Conservation (phyloP, 2,329 filamentous ascomycete species). For the Cladosporium sphaerospermum region DNA sequence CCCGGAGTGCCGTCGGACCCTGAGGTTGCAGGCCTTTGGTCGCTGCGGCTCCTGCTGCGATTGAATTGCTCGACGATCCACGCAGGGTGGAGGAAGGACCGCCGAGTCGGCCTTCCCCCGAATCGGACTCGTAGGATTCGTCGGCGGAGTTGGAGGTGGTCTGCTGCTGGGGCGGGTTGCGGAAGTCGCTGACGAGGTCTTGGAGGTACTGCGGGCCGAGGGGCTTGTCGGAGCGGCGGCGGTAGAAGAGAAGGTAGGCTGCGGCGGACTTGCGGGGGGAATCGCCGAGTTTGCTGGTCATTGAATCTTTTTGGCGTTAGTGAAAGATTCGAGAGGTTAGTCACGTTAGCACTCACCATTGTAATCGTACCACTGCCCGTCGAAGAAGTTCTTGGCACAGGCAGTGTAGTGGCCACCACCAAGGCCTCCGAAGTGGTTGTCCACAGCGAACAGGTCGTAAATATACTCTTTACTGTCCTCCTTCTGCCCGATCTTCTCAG, state of each 20-base stretch:
- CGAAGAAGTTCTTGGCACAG: constrained; percentile 85
- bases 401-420: constrained; percentile 96
- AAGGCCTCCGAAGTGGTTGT: constrained; percentile 90
- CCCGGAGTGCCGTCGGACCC: constrained; percentile 4
- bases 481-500: constrained; percentile 67
- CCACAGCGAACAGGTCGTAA: constrained; percentile 91
- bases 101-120: constrained; percentile 85
- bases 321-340: neutral
- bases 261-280: constrained; percentile 48
- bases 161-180: constrained; percentile 42
- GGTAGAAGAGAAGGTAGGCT: constrained; percentile 94
- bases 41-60: constrained; percentile 54
- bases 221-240: constrained; percentile 68
- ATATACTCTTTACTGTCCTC: constrained; percentile 75
- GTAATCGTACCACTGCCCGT: constrained; percentile 89
- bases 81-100: constrained; percentile 67
- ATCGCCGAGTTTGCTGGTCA: constrained; percentile 19
- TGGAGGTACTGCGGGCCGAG: constrained; percentile 74
- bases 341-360: constrained; percentile 53
- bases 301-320: constrained; percentile 61
- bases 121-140: constrained; percentile 38
- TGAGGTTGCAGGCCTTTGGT: constrained; percentile 15
- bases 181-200: constrained; percentile 60
- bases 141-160: constrained; percentile 31
- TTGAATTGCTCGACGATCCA: constrained; percentile 90